Base-by-base conservation (phyloP, 169 alveolate species). In the Eimeria falciformis region DNA sequence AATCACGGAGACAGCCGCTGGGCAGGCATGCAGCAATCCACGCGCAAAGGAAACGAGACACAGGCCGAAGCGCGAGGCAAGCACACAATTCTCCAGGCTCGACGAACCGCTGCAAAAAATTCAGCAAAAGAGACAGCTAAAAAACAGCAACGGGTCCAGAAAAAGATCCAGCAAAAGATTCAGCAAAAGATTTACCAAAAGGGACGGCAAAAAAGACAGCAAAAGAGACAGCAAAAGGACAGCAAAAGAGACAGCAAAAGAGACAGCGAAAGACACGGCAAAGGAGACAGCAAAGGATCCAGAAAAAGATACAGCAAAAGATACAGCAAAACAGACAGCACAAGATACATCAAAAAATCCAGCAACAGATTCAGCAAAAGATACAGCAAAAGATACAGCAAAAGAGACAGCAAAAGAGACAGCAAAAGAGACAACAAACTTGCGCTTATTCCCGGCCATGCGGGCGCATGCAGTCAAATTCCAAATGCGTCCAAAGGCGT, bases 41-140 rank as follows among this genome's bases (percentile, higher is more conserved):
- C 83, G 53, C 21, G 43, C 55, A 21, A 33, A 71, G 6, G 56
- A 33, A 17, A 71, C 58, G 3, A 71, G 83, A 37, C 83, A 71
- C 4, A 12, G 9, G 37, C 83, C 53, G 43, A 37, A 40, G 33
- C 83, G 53, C 33, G 27, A 27, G 33, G 83, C 83, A 37, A 71
- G 43, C 6, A 71, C 11, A 12, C 58, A 9, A 21, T 71, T 18
- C 9, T 33, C 33, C 5, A 71, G 83, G 25, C 58, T 27, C 33
- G 83, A 71, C 3, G 83, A 37, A 14, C 9, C 14, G 58, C 83
- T 71, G 53, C 2, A 71, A 33, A 0, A 3, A 40, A 45, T 25
- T 37, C 23, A 43, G 56, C 58, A 50, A 40, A 71, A 56, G 33
- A 14, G 73, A 12, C 12, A n/a, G 73, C 12, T 50, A 50, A 50